Evolutionary conservation across 2,329 filamentous ascomycete genomes (phyloP), one percentile per base, ranked within the genome.

Genomic region (Nemania bipapillata): DNA sequence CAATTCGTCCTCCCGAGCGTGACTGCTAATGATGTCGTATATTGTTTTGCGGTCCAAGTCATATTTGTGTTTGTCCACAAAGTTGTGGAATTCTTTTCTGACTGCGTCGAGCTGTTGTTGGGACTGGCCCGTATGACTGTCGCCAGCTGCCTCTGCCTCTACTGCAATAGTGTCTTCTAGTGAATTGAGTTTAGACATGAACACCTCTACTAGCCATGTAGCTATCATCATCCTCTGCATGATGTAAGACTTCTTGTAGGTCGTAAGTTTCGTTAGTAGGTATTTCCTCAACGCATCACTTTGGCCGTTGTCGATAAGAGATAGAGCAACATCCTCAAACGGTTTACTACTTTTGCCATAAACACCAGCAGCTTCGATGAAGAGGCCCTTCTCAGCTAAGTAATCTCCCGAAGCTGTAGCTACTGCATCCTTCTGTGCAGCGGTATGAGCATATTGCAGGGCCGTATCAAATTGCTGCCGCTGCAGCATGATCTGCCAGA

Each of bases 171-270:
- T 94, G 80, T 99, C 96, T 77, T 99, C 96, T 3, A 99, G 86
- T 2, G 92, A 91, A 78, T 99, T 97, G 49, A 99, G 86, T 80
- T 97, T 97, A 4, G 94, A 92, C 94, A 99, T 99, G 80, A 95
- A 99, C 1, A 98, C 87, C 80, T 99, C 96, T 9, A 97, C 86
- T 50, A 99, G 86, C 96, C 96, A 99, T 73, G 91, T 94, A 1
- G 95, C 92, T 72, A 98, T 90, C 93, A 99, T 97, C 72, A 92
- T 91, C 66, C 95, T 86, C 80, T 99, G 96, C 94, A 99, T 99
- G 32, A 90, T 84, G 0, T 90, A 90, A 0, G 90, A 87, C 79
- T 94, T 97, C 79, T 94, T 97, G 77, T 94, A 90, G 0, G 88
- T 91, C 7, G 87, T 86, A 35, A 99, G 84, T 80, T 97, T 97